A percentile compares a stretch with the other conserved stretches of the same genome.
These are phyloP conservation scores for Boletales sp. DNA, from an alignment of 768 basidiomycete species.

Conservation along the genomic window DNA sequence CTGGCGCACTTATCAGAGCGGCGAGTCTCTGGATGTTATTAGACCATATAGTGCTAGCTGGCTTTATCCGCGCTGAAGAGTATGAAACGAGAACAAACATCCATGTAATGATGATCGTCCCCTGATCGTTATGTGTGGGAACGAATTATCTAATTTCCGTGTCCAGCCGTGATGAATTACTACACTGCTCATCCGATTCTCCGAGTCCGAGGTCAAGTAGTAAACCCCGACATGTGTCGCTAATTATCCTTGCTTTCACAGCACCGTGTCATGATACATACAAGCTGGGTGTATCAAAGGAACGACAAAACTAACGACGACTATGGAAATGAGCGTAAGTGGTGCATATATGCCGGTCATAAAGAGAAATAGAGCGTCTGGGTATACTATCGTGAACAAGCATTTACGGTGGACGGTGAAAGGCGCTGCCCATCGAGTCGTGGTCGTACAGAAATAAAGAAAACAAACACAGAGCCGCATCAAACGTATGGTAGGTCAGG, in stretches of 20 bases:
- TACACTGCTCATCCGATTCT: too few relatives aligned
- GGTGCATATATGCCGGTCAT: constrained; percentile 4
- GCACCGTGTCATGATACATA: not conserved
- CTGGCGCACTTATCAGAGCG: too few relatives aligned
- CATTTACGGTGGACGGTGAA: constrained; percentile 9
- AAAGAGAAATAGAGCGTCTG: constrained; percentile 12
- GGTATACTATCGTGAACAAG: constrained; percentile 20
- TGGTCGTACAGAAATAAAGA: constrained; percentile 14
- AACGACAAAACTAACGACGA: constrained; percentile 14
- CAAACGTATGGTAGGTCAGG: constrained; percentile 23
- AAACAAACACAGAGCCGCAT: not conserved
- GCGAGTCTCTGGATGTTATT: too few relatives aligned
- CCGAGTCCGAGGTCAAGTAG: not conserved
- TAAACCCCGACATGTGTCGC: not conserved
- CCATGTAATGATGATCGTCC: too few relatives aligned
- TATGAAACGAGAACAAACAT: too few relatives aligned
- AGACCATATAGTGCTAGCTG: too few relatives aligned
- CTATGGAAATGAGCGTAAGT: constrained; percentile 21
- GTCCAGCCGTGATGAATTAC: too few relatives aligned
- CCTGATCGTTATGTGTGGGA: too few relatives aligned
- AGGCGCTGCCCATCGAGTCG: constrained; percentile 16
- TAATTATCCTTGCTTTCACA: not conserved
- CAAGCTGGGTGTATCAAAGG: constrained; percentile 10
- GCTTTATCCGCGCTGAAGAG: too few relatives aligned
- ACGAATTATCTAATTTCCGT: too few relatives aligned